Evolutionary conservation across 176 grass and related monocot species (phyloP).

Genomic region (Raddia distichophylla): DNA sequence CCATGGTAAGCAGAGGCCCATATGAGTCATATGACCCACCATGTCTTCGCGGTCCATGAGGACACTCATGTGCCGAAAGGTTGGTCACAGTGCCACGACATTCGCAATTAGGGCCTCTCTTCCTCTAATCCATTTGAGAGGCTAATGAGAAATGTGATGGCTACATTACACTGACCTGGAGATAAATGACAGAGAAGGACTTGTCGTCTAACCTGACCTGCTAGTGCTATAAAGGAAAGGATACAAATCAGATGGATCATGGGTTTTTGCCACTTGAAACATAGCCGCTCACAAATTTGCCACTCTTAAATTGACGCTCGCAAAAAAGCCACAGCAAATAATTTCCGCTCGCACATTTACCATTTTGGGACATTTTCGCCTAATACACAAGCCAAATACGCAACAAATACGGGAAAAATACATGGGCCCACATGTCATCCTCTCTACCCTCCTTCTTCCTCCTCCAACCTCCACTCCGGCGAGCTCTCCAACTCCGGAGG

Average conservation of each 20-base stretch:
- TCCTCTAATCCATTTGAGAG: background rate
- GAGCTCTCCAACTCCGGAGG: too few species aligned
- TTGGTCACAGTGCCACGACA: constrained; percentile 26
- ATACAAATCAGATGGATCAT: background rate
- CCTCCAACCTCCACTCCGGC: too few species aligned
- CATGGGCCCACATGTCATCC: too few species aligned
- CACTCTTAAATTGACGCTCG: too few species aligned
- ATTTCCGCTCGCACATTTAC: too few species aligned
- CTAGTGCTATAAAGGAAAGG: background rate
- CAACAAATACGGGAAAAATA: too few species aligned
- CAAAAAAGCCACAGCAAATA: too few species aligned
- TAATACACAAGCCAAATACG: too few species aligned
- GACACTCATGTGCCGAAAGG: constrained; percentile 16
- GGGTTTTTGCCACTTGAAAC: too few species aligned
- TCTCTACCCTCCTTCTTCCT: too few species aligned
- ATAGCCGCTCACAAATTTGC: too few species aligned
- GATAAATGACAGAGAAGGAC: background rate
- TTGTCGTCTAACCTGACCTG: background rate
- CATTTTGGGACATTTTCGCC: too few species aligned
- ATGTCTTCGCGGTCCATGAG: background rate
- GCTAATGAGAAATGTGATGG: constrained; percentile 21
- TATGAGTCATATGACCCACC: background rate
- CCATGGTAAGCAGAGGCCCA: constrained; percentile 9
- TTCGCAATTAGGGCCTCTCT: background rate
- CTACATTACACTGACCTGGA: background rate